Base-by-base conservation (phyloP, 129 eudicot species). In the Saussurea involucrata region DNA sequence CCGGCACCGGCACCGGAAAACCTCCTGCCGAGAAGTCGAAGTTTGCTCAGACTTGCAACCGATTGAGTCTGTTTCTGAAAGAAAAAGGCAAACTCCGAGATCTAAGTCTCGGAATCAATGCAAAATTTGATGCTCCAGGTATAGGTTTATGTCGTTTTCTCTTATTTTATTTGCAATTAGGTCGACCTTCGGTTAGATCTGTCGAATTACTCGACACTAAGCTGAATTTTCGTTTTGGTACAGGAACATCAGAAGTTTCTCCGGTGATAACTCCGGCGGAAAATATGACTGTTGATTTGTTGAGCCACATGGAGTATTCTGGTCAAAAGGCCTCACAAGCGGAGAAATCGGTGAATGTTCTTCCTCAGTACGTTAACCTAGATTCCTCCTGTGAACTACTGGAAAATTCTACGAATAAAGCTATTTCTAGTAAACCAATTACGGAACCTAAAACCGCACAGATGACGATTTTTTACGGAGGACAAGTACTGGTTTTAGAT, bases 381-480 rank as follows among this genome's bases (percentile, higher is more conserved):
- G 81, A 75, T 17, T 77, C 83, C 3, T 76, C 70, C 25, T 32
- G 34, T 15, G 21, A 72, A 0, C 10, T 37, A 1, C 7, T 61
- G 3, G 85, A 69, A 25, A 81, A 76, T 65, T 5, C 73, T 1
- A 44, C 55, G 0, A 73, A 24, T 24, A 68, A 80, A 61, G 77
- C 79, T 29, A 24, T 57, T 24, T 70, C 84, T 69, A 82, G 86
- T 75, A 75, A 85, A 64, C 44, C 76, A 22, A 46, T 72, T 24
- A 42, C 74, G 27, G 81, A 80, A 21, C 21, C 78, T 11, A 79
- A 81, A 73, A 31, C 74, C 10, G 80, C 88, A 5, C 93, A 82
- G 53, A 74, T 93, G 94, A 93, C 96, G 1, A 93, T 93, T 6
- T 86, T 93, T 74, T 93, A 93, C 78, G 83, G 53, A 4, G 98